Conservation (phyloP, 2,329 filamentous ascomycete genomes). For the Sarocladium strictum region DNA sequence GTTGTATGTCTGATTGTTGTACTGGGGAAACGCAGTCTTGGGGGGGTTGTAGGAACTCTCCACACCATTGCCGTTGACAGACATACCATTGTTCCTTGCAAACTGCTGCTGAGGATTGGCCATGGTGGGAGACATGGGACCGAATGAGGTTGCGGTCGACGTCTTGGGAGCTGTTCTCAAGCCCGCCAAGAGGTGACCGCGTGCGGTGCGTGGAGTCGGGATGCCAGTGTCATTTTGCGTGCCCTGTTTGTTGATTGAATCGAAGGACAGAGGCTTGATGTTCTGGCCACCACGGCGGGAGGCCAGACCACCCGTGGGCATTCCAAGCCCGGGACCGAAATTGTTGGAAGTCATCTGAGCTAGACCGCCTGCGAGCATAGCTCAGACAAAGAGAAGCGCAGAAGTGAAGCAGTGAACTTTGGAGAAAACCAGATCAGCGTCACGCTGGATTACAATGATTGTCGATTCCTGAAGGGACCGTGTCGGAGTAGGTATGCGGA, state of each 20-base stretch:
- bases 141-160: constrained; percentile 63
- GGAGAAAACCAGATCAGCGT: not conserved
- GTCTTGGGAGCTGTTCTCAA: constrained; percentile 92
- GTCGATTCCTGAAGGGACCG: constrained; percentile 5
- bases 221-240: constrained; percentile 61
- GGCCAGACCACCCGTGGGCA: constrained; percentile 75
- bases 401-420: not conserved
- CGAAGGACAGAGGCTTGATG: constrained; percentile 85
- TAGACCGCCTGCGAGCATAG: constrained; percentile 95
- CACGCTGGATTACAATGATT: constrained; percentile 1
- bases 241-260: constrained; percentile 57
- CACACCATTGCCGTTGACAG: constrained; percentile 37
- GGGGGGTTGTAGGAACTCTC: constrained; percentile 39
- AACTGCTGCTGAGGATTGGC: constrained; percentile 33
- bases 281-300: constrained; percentile 78
- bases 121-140: constrained; percentile 55
- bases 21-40: constrained; percentile 52
- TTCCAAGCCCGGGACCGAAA: constrained; percentile 67
- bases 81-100: constrained; percentile 35
- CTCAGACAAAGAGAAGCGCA: constrained; percentile 29
- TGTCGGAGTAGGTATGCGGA: constrained; percentile 10
- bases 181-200: constrained; percentile 88
- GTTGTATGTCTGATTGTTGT: constrained; percentile 28
- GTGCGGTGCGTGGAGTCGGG: constrained; percentile 85
- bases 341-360: constrained; percentile 96